phyloP scores from a whole-genome alignment of 345 rosid genomes.

The Brassica carinata region DNA sequence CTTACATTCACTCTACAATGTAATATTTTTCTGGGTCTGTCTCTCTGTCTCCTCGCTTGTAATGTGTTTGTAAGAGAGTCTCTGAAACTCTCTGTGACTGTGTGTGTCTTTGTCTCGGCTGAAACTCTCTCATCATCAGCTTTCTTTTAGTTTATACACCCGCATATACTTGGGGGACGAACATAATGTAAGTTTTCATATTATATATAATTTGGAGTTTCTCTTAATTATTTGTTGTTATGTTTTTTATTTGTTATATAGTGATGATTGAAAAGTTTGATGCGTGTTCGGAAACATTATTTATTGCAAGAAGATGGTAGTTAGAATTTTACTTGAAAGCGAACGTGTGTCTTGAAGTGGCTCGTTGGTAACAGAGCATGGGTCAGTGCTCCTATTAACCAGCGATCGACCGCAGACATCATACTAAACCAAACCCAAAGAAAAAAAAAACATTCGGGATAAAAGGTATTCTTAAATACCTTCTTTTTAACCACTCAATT shows the following conservation, averaged over 20 bases:
- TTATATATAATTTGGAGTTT: too few species aligned
- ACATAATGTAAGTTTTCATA: too few species aligned
- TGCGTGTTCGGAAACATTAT: not conserved
- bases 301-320: not conserved
- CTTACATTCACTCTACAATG: conserved; percentile 28
- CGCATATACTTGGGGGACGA: too few species aligned
- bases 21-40: conserved; percentile 35
- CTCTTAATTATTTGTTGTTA: too few species aligned
- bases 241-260: too few species aligned
- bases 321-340: not conserved
- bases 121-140: too few species aligned
- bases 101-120: conserved; percentile 17
- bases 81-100: conserved; percentile 20
- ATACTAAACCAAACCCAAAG: not conserved
- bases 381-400: not conserved
- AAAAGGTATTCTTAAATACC: conserved; percentile 10
- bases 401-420: conserved; percentile 11
- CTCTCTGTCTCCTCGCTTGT: not conserved
- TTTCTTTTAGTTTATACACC: too few species aligned
- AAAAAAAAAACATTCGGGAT: not conserved
- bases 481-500: not conserved
- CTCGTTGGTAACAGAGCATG: conserved; percentile 14
- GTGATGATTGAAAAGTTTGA: too few species aligned
- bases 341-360: conserved; percentile 1
- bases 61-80: conserved; percentile 15